Percentiles rank a stretch among this genome's conserved stretches.
phyloP scores from a whole-genome alignment of 352 stramenopile species.

The Globisporangium okanoganense region DNA sequence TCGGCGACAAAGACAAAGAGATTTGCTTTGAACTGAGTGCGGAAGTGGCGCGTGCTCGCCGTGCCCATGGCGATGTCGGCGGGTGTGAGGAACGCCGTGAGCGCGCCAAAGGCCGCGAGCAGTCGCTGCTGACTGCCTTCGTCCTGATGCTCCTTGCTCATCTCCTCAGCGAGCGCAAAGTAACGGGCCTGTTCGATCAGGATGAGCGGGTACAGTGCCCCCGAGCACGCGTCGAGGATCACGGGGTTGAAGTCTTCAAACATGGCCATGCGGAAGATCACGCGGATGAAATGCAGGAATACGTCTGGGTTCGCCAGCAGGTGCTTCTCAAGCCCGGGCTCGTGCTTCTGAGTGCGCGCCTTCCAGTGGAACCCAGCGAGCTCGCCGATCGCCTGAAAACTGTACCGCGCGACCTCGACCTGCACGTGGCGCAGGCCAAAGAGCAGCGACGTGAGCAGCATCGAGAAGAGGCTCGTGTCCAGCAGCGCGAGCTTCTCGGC shows the following conservation, averaged over 20 bases:
- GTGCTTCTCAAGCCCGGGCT: slow-evolving; percentile 48
- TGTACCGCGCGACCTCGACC: slow-evolving; percentile 72
- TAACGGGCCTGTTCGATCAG: slow-evolving; percentile 76
- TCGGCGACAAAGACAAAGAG: slow-evolving; percentile 79
- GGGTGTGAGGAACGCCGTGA: slow-evolving; percentile 64
- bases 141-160: slow-evolving; percentile 53
- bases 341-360: slow-evolving; percentile 37
- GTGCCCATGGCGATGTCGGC: slow-evolving; percentile 59
- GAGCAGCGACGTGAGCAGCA: slow-evolving; percentile 71
- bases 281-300: slow-evolving; percentile 69
- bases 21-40: slow-evolving; percentile 76
- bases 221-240: slow-evolving; percentile 67
- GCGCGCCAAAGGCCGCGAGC: slow-evolving; percentile 50
- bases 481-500: slow-evolving; percentile 70
- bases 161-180: slow-evolving; percentile 58
- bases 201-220: slow-evolving; percentile 76
- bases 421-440: slow-evolving; percentile 74
- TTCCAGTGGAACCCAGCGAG: slow-evolving; percentile 73
- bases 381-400: slow-evolving; percentile 78
- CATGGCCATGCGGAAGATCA: slow-evolving; percentile 76
- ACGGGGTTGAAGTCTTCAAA: slow-evolving; percentile 77
- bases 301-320: slow-evolving; percentile 44
- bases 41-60: slow-evolving; percentile 62
- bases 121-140: slow-evolving; percentile 45
- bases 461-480: slow-evolving; percentile 59